Conservation (phyloP, 805 yeast species). For the Kodamaea sagamina region DNA sequence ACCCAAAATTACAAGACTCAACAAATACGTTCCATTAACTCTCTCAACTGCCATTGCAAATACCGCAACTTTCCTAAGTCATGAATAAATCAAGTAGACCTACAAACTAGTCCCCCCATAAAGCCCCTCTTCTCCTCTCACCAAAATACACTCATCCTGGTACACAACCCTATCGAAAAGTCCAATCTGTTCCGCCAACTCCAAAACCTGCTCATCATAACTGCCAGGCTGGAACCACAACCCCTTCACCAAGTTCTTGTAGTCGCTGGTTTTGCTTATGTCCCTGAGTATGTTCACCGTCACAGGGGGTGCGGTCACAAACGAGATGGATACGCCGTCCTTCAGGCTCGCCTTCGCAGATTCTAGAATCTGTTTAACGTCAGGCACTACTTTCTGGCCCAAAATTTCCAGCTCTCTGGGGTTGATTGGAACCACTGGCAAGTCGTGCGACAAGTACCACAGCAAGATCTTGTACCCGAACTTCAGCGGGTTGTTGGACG, state of each 20-base stretch:
- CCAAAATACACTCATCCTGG: conserved; percentile 70
- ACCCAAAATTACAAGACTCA: no score
- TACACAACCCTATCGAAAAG: conserved; percentile 34
- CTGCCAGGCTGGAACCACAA: conserved; percentile 89
- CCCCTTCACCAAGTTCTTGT: conserved; percentile 47
- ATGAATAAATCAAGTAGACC: no score
- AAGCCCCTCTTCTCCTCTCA: conserved; percentile 59
- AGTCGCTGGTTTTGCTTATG: conserved; percentile 42
- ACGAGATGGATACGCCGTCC: conserved; percentile 59
- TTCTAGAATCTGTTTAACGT: conserved; percentile 31
- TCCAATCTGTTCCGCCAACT: conserved; percentile 40
- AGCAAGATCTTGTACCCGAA: conserved; percentile 68
- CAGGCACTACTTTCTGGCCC: conserved; percentile 40
- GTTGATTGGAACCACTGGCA: conserved; percentile 57
- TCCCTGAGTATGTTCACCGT: conserved; percentile 41
- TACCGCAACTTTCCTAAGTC: no score
- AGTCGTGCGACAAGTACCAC: conserved; percentile 62
- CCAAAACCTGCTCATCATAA: conserved; percentile 53
- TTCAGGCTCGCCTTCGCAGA: conserved; percentile 17
- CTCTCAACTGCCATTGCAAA: no score
- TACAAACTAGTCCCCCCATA: conserved; percentile 15
- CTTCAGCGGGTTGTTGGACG: conserved; percentile 61
- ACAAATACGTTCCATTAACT: no score
- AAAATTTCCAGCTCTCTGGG: conserved; percentile 54
- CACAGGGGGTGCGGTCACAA: conserved; percentile 73